Base-by-base conservation (phyloP, 768 basidiomycete species). In the Serendipita sp. region DNA sequence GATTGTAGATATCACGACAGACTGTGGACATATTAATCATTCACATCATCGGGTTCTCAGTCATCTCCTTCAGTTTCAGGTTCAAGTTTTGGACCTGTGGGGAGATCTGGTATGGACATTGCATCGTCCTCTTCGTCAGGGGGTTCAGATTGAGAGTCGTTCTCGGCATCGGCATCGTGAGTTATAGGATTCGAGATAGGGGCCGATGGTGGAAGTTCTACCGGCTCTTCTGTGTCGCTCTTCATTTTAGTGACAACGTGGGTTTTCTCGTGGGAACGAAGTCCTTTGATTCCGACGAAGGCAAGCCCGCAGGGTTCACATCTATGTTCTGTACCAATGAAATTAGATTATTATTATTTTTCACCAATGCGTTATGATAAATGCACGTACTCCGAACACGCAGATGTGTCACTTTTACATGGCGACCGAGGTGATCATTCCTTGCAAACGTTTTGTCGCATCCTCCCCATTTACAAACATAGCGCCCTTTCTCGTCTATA, bases 251-350 rank as follows among this genome's bases (percentile, higher is more conserved):
- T 5, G 16, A 37, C 28, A 18, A 30, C 37, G 30, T 60, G 56
- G 56, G 56, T 60, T 30, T 60, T 60, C 35, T 60, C 56, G 18
- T 60, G 56, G 8, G 28, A 24, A 30, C 56, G 18, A 60, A 60
- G 56, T n/a, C 56, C 56, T 30, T 60, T 60, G 56, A 60, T 60
- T n/a, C 56, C 56, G 34, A 60, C 35, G 35, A 60, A 60, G 56
- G 56, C 56, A n/a, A 60, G 28, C 28, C 56, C 56, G 35, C 56
- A 60, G 8, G 56, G 56, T 4, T 60, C 56, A 37, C 56, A 60
- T 24, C 56, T 10, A n/a, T 60, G 56, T 34, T 60, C 56, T 41
- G 41, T 41, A 41, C 13, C 13, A 7, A 41, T 41, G 24, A 24
- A 24, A 24, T 24, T 24, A 41, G 41, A 41, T 41, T 13, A 41